Evolutionary conservation across 1,284 basidiomycete species (phyloP).

Genomic region (Veloporphyrellus conicus): DNA sequence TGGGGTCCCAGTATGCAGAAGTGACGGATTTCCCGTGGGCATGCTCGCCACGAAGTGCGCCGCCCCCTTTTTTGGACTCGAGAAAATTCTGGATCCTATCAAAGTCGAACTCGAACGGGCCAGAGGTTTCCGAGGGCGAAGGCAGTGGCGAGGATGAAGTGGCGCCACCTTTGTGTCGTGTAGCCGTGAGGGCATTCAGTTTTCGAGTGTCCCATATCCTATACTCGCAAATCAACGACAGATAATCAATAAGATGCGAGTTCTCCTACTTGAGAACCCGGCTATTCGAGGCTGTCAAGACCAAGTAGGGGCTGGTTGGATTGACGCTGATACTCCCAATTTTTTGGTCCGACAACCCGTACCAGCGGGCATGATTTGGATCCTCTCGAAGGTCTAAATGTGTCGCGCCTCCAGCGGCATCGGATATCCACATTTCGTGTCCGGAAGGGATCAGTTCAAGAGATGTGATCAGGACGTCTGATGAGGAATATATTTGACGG

Average conservation of each 20-base stretch:
- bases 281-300: slow-evolving; percentile 71
- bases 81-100: slow-evolving; percentile 48
- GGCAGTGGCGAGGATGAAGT: slow-evolving; percentile 22
- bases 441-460: slow-evolving; percentile 64
- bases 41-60: slow-evolving; percentile 58
- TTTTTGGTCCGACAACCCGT: slow-evolving; percentile 63
- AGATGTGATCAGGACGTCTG: slow-evolving; percentile 58
- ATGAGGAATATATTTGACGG: slow-evolving; percentile 58
- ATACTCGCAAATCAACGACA: slow-evolving; percentile 1
- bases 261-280: slow-evolving; percentile 57
- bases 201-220: slow-evolving; percentile 78
- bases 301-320: slow-evolving; percentile 58
- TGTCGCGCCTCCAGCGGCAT: slow-evolving; percentile 60
- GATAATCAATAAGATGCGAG: too few relatives aligned
- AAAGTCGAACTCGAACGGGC: slow-evolving; percentile 45
- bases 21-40: slow-evolving; percentile 70
- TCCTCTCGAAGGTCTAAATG: slow-evolving; percentile 69
- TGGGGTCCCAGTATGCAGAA: slow-evolving; percentile 77
- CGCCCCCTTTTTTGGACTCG: slow-evolving; percentile 48
- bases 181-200: slow-evolving; percentile 41
- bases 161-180: slow-evolving; percentile 22
- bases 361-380: slow-evolving; percentile 53
- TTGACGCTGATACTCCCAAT: slow-evolving; percentile 75
- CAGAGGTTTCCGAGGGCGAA: slow-evolving; percentile 10
- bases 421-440: slow-evolving; percentile 77